These are phyloP conservation scores for Fusarium gaditjirri DNA, from an alignment of 2,329 filamentous ascomycete genomes.

Conservation along the genomic window DNA sequence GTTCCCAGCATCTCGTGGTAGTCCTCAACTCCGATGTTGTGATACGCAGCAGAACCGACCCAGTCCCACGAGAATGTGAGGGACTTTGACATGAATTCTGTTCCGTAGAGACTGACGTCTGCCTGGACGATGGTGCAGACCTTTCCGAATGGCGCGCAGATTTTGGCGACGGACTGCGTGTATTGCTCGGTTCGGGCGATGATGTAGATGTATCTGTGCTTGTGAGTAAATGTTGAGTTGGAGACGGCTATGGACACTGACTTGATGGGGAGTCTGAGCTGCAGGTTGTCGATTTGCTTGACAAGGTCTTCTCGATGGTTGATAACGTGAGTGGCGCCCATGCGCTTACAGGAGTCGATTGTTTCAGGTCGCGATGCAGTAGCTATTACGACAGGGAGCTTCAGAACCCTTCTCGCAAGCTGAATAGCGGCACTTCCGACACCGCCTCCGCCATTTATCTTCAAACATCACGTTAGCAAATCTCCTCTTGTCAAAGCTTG, in stretches of 20 bases:
- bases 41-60: neutral
- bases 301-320: neutral
- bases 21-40: neutral
- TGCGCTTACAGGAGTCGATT: neutral
- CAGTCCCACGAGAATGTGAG: neutral
- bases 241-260: neutral
- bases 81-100: neutral
- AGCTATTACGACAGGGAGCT: neutral
- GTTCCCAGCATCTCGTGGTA: neutral
- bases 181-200: neutral
- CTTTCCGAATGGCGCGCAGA: neutral
- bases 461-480: too few relatives aligned
- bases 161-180: neutral
- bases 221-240: neutral
- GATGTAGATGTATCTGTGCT: neutral
- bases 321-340: neutral
- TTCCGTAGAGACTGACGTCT: neutral
- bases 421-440: conserved; percentile 4
- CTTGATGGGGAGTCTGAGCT: neutral
- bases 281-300: neutral
- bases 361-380: neutral
- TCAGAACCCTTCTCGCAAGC: neutral
- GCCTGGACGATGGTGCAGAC: neutral
- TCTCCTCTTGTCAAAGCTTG: too few relatives aligned
- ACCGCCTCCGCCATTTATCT: neutral